These are phyloP conservation scores for Cymbopogon flexuosus DNA, from an alignment of 202 grass and related monocot species.

Conservation along the genomic window DNA sequence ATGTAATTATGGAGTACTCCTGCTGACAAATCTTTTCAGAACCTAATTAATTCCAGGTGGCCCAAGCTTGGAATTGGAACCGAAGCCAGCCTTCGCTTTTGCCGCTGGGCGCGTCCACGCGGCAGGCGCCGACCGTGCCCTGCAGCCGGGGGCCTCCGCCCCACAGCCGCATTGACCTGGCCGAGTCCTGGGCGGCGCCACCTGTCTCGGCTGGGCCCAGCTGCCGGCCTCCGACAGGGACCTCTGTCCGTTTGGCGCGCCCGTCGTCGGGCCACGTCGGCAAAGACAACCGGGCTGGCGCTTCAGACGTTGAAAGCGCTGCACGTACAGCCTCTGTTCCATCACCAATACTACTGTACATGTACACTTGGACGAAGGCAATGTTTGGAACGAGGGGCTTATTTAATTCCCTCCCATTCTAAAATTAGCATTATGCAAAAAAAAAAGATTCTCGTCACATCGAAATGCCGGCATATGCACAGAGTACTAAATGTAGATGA, in stretches of 20 bases:
- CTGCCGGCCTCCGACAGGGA: constrained; percentile 38
- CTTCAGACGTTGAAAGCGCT: too few relatives aligned
- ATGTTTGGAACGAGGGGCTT: too few relatives aligned
- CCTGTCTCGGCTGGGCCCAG: neutral
- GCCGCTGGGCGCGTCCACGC: neutral
- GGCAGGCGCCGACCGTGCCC: neutral
- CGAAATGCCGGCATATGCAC: too few relatives aligned
- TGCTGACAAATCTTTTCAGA: too few relatives aligned
- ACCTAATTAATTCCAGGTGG: neutral
- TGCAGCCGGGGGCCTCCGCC: neutral
- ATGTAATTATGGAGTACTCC: too few relatives aligned
- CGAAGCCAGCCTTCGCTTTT: neutral
- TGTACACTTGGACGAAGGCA: too few relatives aligned
- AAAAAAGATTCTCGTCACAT: too few relatives aligned
- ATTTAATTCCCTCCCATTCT: too few relatives aligned
- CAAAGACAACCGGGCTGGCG: neutral
- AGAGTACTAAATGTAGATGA: too few relatives aligned
- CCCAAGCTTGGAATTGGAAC: neutral
- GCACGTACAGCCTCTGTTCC: neutral
- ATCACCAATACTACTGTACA: too few relatives aligned
- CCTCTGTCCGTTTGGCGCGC: neutral
- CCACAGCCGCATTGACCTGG: constrained; percentile 21
- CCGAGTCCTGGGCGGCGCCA: neutral
- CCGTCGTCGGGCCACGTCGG: constrained; percentile 6
- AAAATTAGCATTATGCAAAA: too few relatives aligned